Conservation (phyloP, 2,329 filamentous ascomycete species). For the Furcasterigmium sp. region DNA sequence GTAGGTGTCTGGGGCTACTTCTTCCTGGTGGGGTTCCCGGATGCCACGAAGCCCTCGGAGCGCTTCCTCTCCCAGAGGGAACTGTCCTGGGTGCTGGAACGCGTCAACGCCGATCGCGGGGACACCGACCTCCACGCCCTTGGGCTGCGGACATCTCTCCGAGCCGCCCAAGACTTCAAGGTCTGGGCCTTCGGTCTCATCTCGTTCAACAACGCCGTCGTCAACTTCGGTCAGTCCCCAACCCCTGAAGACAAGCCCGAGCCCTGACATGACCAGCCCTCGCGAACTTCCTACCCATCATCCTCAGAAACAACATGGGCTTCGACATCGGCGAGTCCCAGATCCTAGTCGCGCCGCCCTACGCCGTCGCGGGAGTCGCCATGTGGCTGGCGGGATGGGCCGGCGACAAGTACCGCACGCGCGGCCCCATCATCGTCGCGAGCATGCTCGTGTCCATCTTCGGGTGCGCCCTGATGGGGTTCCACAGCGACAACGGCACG, state of each 20-base stretch:
- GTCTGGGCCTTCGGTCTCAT: slow-evolving; percentile 46
- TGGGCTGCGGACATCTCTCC: slow-evolving; percentile 62
- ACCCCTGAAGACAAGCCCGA: no score
- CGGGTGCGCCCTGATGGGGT: slow-evolving; percentile 62
- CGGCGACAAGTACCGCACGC: slow-evolving; percentile 57
- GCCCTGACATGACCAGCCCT: slow-evolving; percentile 37
- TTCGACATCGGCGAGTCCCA: slow-evolving; percentile 33
- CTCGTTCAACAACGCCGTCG: slow-evolving; percentile 22
- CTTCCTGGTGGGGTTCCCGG: slow-evolving; percentile 75
- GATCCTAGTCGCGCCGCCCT: slow-evolving; percentile 53
- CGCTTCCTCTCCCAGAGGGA: slow-evolving; percentile 61
- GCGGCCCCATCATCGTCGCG: slow-evolving; percentile 61
- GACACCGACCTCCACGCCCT: slow-evolving; percentile 63
- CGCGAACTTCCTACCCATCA: slow-evolving; percentile 52
- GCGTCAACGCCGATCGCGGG: slow-evolving; percentile 61
- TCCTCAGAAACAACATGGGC: slow-evolving; percentile 34
- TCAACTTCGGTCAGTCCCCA: slow-evolving; percentile 5
- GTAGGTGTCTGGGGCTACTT: slow-evolving; percentile 47
- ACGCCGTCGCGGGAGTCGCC: slow-evolving; percentile 53
- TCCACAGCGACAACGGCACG: slow-evolving; percentile 42
- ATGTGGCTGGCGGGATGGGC: slow-evolving; percentile 59
- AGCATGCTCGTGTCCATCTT: slow-evolving; percentile 54
- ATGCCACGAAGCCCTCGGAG: slow-evolving; percentile 45
- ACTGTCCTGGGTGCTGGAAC: slow-evolving; percentile 59
- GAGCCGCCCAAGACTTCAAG: slow-evolving; percentile 69